Evolutionary conservation across 1,139 yeast species (phyloP), one percentile per base, ranked within the genome.

Genomic region (Blastobotrys niveus): DNA sequence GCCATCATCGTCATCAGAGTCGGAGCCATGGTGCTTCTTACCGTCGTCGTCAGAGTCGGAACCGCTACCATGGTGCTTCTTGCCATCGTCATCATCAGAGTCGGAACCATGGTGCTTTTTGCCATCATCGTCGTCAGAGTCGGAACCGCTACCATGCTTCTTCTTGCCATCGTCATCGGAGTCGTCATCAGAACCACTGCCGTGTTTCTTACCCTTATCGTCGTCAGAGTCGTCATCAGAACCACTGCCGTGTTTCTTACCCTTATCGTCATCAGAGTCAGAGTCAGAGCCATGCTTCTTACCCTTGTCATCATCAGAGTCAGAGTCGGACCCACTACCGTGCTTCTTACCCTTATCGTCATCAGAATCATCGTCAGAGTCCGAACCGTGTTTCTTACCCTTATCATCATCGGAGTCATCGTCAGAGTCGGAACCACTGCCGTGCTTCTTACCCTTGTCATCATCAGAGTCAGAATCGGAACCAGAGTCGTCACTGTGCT

Each of bases 241-340:
- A n/a, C n/a, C n/a, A n/a, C n/a, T n/a, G n/a, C n/a, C n/a, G n/a
- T n/a, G 10, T 10, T 24, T 24, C 10, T 24, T 24, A 10, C 9
- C 26, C 26, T 24, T 24, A 8, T 29, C 32, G 17, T 29, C 32
- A 12, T 29, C 32, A 7, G 27, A 24, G 10, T 7, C 27, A 24
- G 8, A 10, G 17, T 29, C 32, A 12, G 32, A 29, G 7, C 7
- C 5, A 7, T 29, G n/a, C 32, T 29, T 29, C 5, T 29, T 29
- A 9, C n/a, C n/a, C 32, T 29, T 29, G 32, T 29, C 32, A 29
- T 29, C 32, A 12, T 29, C 32, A 12, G 32, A 29, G 17, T 29
- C 32, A 29, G n/a, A 10, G n/a, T 29, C 32, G 17, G 32, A 29
- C 8, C 27, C 27, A 7, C 14, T 8, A 6, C 14, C 12, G 8